Base-by-base conservation (phyloP, 257 asterid species). In the Knoxia roxburghii region DNA sequence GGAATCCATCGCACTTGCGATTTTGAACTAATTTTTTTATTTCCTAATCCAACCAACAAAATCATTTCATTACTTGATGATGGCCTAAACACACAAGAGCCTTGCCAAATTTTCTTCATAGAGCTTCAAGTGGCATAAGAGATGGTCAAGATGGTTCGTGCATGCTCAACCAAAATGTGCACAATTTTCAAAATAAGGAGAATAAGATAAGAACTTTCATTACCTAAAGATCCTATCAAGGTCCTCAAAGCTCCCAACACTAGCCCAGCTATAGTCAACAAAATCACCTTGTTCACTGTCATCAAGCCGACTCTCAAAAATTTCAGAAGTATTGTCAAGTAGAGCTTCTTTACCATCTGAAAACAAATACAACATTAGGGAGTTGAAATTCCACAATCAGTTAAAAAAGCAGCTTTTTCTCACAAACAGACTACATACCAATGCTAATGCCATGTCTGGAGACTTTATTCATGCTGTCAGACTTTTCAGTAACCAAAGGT, bases 191-290 rank as follows among this genome's bases (percentile, higher is more conserved):
- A 59, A 40, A 15, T 6, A 18, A 45, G 50, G 54, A 40, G 50
- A 63, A 21, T 51, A 67, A 49, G 71, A 67, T 20, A 54, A 70
- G 40, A 69, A 64, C 72, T 61, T 43, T 67, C 69, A 21, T 82
- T 88, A 93, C 98, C 95, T 86, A 79, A 93, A 90, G 70, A 93
- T 85, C 77, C 84, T 85, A 75, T 90, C 98, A 65, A 93, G 91
- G 68, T 90, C 98, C 64, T 88, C 96, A 72, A 93, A 93, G 77
- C 94, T 93, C 78, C 97, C 95, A 51, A 93, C 88, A 68, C 79
- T 85, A 37, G 85, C 91, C 98, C 98, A 93, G 69, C 84, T 87
- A 76, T 85, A 93, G 79, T 85, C 91, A 75, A 74, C 86, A 77
- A 85, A 80, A 71, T 88, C 97, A 43, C 82, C 77, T 68, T 82